These are phyloP conservation scores for Castanopsis chinensis DNA, from an alignment of 306 rosid genomes.

Conservation along the genomic window DNA sequence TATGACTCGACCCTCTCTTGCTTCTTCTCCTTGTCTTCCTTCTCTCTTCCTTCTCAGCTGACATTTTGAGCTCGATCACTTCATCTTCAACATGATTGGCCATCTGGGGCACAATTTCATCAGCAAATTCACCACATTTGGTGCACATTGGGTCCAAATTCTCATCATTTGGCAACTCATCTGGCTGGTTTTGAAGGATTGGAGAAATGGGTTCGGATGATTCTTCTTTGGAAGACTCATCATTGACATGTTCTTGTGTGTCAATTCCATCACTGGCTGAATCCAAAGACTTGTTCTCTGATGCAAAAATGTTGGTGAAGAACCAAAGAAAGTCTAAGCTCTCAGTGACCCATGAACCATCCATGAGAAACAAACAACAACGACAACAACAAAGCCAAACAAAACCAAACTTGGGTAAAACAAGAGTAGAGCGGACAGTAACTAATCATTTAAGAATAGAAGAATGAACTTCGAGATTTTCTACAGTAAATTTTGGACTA, in stretches of 20 bases:
- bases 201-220: slow-evolving; percentile 15
- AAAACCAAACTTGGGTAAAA: background rate
- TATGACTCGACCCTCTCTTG: slow-evolving; percentile 2
- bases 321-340: slow-evolving; percentile 65
- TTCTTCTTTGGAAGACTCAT: slow-evolving; percentile 19
- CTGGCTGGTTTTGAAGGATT: background rate
- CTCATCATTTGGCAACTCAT: slow-evolving; percentile 9
- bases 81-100: background rate
- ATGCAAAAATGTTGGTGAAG: slow-evolving; percentile 43
- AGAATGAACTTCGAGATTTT: background rate
- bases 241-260: slow-evolving; percentile 4
- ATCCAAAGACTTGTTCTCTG: background rate
- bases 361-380: slow-evolving; percentile 27
- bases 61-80: slow-evolving; percentile 15
- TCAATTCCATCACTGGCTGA: slow-evolving; percentile 5
- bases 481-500: slow-evolving; percentile 15
- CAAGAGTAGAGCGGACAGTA: no score
- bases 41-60: slow-evolving; percentile 18
- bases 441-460: background rate
- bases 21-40: slow-evolving; percentile 11
- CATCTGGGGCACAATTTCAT: slow-evolving; percentile 12
- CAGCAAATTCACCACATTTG: slow-evolving; percentile 9
- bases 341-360: slow-evolving; percentile 35
- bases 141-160: background rate
- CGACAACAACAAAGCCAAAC: background rate